These are phyloP conservation scores for Tetrapyrgos nigripes DNA, from an alignment of 1,284 basidiomycete species.

Conservation along the genomic window DNA sequence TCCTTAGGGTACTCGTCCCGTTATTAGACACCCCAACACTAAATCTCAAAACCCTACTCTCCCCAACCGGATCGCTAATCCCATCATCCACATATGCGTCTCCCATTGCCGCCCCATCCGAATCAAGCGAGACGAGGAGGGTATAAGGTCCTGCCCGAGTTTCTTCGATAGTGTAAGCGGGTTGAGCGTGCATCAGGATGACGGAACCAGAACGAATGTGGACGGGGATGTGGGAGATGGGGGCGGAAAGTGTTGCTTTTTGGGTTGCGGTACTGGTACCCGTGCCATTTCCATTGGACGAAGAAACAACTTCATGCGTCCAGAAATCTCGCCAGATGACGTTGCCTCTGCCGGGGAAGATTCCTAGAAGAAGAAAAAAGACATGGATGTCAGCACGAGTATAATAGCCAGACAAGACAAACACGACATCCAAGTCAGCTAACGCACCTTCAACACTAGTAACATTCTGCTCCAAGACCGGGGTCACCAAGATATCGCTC, in stretches of 20 bases:
- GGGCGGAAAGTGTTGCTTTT: conserved; percentile 59
- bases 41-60: conserved; percentile 53
- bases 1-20: conserved; percentile 29
- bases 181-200: conserved; percentile 60
- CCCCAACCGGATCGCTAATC: conserved; percentile 57
- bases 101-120: conserved; percentile 55
- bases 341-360: conserved; percentile 67
- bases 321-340: conserved; percentile 81
- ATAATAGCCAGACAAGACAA: too few species aligned
- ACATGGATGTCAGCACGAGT: too few species aligned
- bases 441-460: conserved; percentile 51
- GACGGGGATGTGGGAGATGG: conserved; percentile 74
- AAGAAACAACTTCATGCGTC: conserved; percentile 61
- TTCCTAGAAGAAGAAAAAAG: too few species aligned
- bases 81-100: conserved; percentile 73
- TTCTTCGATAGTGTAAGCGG: conserved; percentile 64
- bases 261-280: too few species aligned
- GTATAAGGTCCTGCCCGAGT: conserved; percentile 60
- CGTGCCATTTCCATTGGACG: conserved; percentile 38
- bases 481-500: conserved; percentile 72
- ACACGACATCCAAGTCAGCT: too few species aligned
- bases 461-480: conserved; percentile 67
- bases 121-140: conserved; percentile 59
- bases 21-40: conserved; percentile 32
- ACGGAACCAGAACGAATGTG: conserved; percentile 67